phyloP scores from a whole-genome alignment of 164 flowering plant species.

The Saururus chinensis region DNA sequence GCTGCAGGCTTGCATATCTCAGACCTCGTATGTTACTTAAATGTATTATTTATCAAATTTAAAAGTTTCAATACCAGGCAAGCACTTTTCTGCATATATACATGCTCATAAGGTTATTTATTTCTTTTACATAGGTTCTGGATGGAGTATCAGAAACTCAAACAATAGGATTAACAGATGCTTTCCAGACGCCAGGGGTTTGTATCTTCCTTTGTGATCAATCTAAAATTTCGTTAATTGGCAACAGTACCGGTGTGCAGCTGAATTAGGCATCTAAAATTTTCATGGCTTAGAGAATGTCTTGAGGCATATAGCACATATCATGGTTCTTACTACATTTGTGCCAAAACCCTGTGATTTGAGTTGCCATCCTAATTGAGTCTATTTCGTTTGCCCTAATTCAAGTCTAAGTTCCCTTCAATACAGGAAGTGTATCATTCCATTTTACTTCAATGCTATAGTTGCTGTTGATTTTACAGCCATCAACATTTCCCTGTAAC shows the following conservation, averaged over 20 bases:
- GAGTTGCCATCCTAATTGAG: background rate
- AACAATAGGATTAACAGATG: constrained; percentile 37
- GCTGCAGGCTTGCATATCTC: constrained; percentile 38
- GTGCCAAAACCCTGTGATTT: too few relatives aligned
- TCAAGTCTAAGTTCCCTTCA: background rate
- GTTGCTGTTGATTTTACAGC: too few relatives aligned
- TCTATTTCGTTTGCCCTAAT: background rate
- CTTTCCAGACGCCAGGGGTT: constrained; percentile 72
- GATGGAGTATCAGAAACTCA: constrained; percentile 48
- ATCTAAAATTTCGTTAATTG: background rate
- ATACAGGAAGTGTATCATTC: background rate
- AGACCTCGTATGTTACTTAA: constrained; percentile 42
- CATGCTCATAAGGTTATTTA: background rate
- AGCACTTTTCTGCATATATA: background rate
- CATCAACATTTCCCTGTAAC: too few relatives aligned
- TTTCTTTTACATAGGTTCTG: constrained; percentile 25
- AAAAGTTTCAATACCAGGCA: background rate
- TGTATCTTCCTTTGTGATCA: constrained; percentile 5
- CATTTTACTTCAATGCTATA: too few relatives aligned
- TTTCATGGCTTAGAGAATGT: too few relatives aligned
- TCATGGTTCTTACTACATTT: too few relatives aligned
- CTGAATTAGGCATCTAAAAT: too few relatives aligned
- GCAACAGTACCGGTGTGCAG: background rate
- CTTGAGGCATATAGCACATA: background rate
- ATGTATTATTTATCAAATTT: background rate